Evolutionary conservation across 768 basidiomycete genomes (phyloP).

Genomic region (Ramaria rubella): DNA sequence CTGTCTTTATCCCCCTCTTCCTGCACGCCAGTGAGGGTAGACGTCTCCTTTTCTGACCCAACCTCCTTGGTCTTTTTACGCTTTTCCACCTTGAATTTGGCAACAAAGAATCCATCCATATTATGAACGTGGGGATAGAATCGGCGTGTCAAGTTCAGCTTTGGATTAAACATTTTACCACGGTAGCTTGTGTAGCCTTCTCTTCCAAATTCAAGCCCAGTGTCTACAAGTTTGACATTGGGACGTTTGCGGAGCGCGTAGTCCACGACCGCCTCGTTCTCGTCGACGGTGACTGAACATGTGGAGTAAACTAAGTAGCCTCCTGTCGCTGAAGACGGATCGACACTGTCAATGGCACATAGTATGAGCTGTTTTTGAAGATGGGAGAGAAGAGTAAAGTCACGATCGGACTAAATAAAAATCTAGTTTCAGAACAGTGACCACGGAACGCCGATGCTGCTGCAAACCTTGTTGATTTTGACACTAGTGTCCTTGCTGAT

Average conservation of each 20-base stretch:
- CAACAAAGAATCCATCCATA: slow-evolving; percentile 99
- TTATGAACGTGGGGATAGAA: slow-evolving; percentile 98
- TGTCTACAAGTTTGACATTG: slow-evolving; percentile 85
- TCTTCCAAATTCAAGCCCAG: slow-evolving; percentile 87
- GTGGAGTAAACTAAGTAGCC: slow-evolving; percentile 97
- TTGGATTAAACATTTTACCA: slow-evolving; percentile 83
- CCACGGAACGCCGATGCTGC: background rate
- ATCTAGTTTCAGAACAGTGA: background rate
- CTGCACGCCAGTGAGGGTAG: slow-evolving; percentile 13
- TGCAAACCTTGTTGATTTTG: slow-evolving; percentile 90
- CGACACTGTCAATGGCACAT: slow-evolving; percentile 95
- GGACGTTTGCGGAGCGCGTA: slow-evolving; percentile 95
- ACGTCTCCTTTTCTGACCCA: slow-evolving; percentile 19
- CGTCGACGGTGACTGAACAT: slow-evolving; percentile 95
- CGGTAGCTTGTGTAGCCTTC: slow-evolving; percentile 88
- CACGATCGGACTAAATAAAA: slow-evolving; percentile 70
- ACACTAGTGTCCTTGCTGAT: slow-evolving; percentile 97
- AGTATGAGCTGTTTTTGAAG: slow-evolving; percentile 97
- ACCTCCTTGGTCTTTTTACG: slow-evolving; percentile 44
- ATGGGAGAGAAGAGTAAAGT: slow-evolving; percentile 93
- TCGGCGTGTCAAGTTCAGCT: slow-evolving; percentile 72
- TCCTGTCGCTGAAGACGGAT: slow-evolving; percentile 82
- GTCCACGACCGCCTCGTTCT: slow-evolving; percentile 97
- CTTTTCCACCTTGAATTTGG: slow-evolving; percentile 94
- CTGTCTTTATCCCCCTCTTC: slow-evolving; percentile 14